Evolutionary conservation across 495 filamentous ascomycete species (phyloP), one percentile per base, ranked within the genome.

Genomic region (Copromyces sp.): DNA sequence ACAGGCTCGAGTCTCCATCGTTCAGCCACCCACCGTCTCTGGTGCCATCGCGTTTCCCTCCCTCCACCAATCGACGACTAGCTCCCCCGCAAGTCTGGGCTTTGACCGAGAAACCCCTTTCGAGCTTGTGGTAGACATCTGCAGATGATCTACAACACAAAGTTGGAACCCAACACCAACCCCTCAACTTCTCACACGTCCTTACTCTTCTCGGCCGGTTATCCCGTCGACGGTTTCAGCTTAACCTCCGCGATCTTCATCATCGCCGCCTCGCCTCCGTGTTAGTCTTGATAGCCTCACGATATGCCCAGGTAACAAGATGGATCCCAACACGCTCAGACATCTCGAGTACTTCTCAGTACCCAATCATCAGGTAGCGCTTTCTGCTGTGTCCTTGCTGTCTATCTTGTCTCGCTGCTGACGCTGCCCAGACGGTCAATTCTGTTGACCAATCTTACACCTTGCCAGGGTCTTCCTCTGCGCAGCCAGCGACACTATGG

Each of bases 311-410:
- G 70, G 70, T 74, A 44, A 76, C 65, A 65, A 65, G 12, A 82
- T 82, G 80, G 80, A 80, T 70, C 73, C 78, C 9, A 74, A 82
- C 41, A 73, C 78, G 37, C 74, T 78, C 37, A 78, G 69, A 75
- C 73, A 80, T 29, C 75, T 80, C 70, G 80, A 78, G 74, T 80
- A 75, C 72, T 81, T 82, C 76, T 78, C 78, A 16, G 77, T 78
- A 42, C 77, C 78, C 20, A 80, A 80, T 69, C 78, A 77, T 47
- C 80, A 81, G 75, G 79, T 81, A 79, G 45, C 59, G 9, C 70
- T 53, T 5, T 65, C 65, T 42, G 40, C 68, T 39, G 24, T 40
- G 17, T 12, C n/a, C 47, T 42, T 47, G 53, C 53, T 65, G 12
- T 44, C 38, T 68, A 14, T 41, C 39, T 59, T 40, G 40, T 69